Conservation (phyloP, 352 stramenopile genomes). For the Globisporangium cederbergense region DNA sequence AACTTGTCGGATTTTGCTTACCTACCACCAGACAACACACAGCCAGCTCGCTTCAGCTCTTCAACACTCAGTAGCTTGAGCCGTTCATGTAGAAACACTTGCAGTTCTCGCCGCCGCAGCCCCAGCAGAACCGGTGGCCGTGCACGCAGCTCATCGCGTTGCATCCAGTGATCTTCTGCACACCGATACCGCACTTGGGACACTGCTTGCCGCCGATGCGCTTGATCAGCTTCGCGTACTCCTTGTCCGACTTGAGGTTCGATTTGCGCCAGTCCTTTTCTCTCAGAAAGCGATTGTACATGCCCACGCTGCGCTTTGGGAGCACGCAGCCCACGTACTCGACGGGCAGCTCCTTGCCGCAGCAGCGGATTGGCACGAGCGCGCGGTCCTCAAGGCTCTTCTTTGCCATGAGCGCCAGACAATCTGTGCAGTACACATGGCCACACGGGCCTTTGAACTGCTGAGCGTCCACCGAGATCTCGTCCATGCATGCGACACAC, state of each 20-base stretch:
- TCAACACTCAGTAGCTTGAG: not conserved
- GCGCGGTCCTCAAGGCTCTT: constrained; percentile 49
- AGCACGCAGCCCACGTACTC: constrained; percentile 61
- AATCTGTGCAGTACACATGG: constrained; percentile 61
- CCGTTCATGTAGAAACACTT: not conserved
- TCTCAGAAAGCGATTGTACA: constrained; percentile 53
- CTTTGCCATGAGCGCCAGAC: constrained; percentile 45
- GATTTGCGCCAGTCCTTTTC: constrained; percentile 45
- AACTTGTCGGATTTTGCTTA: not conserved
- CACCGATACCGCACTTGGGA: constrained; percentile 63
- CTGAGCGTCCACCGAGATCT: not conserved
- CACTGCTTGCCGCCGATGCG: constrained; percentile 45
- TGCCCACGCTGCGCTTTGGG: constrained; percentile 19
- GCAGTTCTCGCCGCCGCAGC: constrained; percentile 36
- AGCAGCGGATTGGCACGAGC: constrained; percentile 55
- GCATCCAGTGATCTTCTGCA: constrained; percentile 50
- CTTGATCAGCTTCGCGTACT: constrained; percentile 47
- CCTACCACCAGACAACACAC: not conserved
- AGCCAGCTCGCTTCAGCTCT: not conserved
- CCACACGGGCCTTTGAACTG: constrained; percentile 29
- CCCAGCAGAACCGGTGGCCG: constrained; percentile 65
- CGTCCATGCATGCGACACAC: constrained; percentile 10
- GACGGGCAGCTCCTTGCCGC: constrained; percentile 57
- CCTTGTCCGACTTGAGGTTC: constrained; percentile 53
- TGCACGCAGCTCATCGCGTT: constrained; percentile 54